Evolutionary conservation across 192 early-diverging fungal genomes (phyloP).

Genomic region (Cetraspora pellucida): DNA sequence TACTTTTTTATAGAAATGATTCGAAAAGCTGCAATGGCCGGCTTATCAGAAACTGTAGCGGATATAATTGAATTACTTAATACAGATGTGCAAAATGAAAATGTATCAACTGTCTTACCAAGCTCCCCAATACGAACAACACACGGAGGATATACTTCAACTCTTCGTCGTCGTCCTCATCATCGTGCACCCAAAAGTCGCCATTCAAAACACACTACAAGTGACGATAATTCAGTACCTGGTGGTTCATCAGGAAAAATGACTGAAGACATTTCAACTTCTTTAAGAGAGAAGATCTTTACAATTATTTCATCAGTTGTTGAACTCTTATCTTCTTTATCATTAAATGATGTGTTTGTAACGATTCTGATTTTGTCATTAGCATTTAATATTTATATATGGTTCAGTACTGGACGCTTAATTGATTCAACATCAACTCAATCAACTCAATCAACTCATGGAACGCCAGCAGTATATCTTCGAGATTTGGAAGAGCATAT

Average conservation of each 20-base stretch:
- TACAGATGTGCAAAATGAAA: constrained; percentile 37
- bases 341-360: background rate
- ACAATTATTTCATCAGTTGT: background rate
- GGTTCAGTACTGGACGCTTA: background rate
- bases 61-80: constrained; percentile 54
- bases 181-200: background rate
- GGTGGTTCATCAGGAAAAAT: constrained; percentile 3
- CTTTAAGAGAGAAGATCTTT: background rate
- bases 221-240: constrained; percentile 20
- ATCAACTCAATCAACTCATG: background rate
- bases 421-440: background rate
- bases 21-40: constrained; percentile 57
- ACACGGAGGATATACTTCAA: background rate
- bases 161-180: constrained; percentile 11
- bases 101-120: background rate
- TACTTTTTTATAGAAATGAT: constrained; percentile 46
- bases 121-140: background rate
- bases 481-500: constrained; percentile 53
- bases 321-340: background rate
- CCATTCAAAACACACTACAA: constrained; percentile 33
- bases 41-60: constrained; percentile 54
- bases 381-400: constrained; percentile 8
- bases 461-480: constrained; percentile 50
- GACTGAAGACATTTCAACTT: too few relatives aligned
- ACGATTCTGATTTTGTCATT: constrained; percentile 18